Conservation (phyloP, 345 rosid species). For the Eutrema heterophyllum region DNA sequence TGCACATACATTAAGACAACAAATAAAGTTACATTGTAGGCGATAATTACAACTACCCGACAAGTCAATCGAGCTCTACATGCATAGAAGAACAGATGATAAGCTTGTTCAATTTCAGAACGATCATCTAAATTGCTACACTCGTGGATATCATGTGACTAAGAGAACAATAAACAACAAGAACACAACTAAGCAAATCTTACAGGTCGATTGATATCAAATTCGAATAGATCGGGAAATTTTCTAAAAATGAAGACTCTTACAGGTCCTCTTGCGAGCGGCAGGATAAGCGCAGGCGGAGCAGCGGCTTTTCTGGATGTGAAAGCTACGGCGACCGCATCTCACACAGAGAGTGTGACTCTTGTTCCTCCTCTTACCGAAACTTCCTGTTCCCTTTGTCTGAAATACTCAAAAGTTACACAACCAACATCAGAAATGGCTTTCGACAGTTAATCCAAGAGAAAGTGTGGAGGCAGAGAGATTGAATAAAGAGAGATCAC, state of each 20-base stretch:
- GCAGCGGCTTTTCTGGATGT: constrained; percentile 98
- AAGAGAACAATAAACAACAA: neutral
- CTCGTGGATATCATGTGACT: neutral
- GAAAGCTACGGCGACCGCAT: constrained; percentile 98
- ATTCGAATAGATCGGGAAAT: no score
- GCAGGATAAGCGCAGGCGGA: constrained; percentile 90
- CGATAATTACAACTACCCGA: neutral
- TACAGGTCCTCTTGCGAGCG: constrained; percentile 98
- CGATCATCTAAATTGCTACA: neutral
- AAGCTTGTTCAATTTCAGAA: neutral
- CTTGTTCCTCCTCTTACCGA: constrained; percentile 99
- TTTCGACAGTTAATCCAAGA: neutral
- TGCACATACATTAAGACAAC: neutral
- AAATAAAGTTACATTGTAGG: neutral
- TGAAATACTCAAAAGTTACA: constrained; percentile 28
- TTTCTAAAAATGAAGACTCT: neutral
- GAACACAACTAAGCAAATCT: neutral
- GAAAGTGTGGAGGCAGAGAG: neutral
- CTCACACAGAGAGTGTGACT: constrained; percentile 95
- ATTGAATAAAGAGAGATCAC: neutral
- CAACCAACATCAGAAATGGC: neutral
- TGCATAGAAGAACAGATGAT: neutral
- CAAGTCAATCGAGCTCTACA: neutral
- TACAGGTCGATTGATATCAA: no score
- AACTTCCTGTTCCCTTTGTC: constrained; percentile 99